Conservation (phyloP, 225 moss, liverwort and hornwort genomes). For the Marchantia polymorpha region DNA sequence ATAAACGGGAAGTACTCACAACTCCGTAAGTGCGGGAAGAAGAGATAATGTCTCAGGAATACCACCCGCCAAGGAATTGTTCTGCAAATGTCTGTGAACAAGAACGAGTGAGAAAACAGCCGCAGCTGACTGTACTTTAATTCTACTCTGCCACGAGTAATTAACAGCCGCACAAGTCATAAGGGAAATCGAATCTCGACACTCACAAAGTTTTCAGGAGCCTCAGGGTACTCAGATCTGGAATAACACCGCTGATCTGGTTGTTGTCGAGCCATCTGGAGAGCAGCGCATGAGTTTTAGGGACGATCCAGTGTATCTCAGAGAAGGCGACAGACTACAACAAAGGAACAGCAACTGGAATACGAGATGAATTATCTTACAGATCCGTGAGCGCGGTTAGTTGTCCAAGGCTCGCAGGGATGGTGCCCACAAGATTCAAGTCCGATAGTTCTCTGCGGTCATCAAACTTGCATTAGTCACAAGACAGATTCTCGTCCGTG, state of each 20-base stretch:
- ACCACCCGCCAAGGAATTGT: slow-evolving; percentile 62
- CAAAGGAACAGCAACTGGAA: neutral
- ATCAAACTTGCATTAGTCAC: too few species aligned
- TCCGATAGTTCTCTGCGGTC: slow-evolving; percentile 22
- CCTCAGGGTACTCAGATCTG: slow-evolving; percentile 45
- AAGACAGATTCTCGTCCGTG: too few species aligned
- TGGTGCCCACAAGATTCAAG: slow-evolving; percentile 18
- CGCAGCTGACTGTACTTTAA: too few species aligned
- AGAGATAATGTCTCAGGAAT: slow-evolving; percentile 56
- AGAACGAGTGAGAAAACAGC: neutral
- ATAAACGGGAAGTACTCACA: slow-evolving; percentile 19
- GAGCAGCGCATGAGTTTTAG: neutral
- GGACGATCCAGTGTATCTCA: neutral
- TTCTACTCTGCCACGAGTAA: too few species aligned
- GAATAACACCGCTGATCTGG: slow-evolving; percentile 53
- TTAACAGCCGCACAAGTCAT: too few species aligned
- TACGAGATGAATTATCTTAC: slow-evolving; percentile 20
- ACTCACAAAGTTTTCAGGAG: slow-evolving; percentile 64
- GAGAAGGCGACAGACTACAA: neutral
- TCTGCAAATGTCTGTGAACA: slow-evolving; percentile 57
- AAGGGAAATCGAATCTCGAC: neutral
- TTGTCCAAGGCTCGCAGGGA: slow-evolving; percentile 24
- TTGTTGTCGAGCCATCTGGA: slow-evolving; percentile 52
- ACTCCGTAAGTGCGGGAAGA: slow-evolving; percentile 40
- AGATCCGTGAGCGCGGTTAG: slow-evolving; percentile 34